phyloP scores from a whole-genome alignment of 202 grass and related monocot genomes.

The Dendrocalamus latiflorus region DNA sequence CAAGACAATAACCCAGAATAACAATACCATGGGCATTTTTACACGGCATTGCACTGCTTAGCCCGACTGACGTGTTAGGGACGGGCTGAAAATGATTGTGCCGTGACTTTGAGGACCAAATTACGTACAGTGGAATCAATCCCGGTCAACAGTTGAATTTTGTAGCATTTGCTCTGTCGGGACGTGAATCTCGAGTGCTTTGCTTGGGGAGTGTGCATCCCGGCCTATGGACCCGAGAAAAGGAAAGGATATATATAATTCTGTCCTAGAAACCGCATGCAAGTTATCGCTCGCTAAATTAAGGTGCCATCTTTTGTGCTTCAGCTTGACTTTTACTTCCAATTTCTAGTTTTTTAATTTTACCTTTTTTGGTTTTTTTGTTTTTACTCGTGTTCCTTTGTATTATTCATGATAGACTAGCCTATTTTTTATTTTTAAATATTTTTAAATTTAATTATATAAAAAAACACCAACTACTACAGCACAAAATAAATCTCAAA shows the following conservation, averaged over 20 bases:
- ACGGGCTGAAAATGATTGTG: constrained; percentile 27
- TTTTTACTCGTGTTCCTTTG: too few relatives aligned
- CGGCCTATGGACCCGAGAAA: neutral
- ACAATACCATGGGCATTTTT: constrained; percentile 7
- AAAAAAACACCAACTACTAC: too few relatives aligned
- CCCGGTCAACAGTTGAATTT: constrained; percentile 14
- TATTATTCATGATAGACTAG: too few relatives aligned
- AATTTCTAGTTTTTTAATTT: too few relatives aligned
- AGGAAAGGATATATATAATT: neutral
- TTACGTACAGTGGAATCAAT: neutral
- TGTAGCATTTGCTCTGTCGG: neutral
- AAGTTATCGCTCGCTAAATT: neutral
- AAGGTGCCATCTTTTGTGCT: too few relatives aligned
- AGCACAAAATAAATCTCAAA: too few relatives aligned
- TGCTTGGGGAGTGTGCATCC: neutral
- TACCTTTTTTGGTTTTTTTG: too few relatives aligned
- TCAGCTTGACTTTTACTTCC: too few relatives aligned
- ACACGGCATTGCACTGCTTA: constrained; percentile 28
- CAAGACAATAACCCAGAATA: too few relatives aligned
- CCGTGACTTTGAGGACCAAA: too few relatives aligned
- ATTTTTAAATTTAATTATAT: too few relatives aligned
- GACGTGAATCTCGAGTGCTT: constrained; percentile 37
- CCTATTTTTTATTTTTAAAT: too few relatives aligned
- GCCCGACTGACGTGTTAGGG: constrained; percentile 1
- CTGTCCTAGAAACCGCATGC: neutral